phyloP scores from a whole-genome alignment of 306 rosid genomes.

The Erythrophleum fordii region DNA sequence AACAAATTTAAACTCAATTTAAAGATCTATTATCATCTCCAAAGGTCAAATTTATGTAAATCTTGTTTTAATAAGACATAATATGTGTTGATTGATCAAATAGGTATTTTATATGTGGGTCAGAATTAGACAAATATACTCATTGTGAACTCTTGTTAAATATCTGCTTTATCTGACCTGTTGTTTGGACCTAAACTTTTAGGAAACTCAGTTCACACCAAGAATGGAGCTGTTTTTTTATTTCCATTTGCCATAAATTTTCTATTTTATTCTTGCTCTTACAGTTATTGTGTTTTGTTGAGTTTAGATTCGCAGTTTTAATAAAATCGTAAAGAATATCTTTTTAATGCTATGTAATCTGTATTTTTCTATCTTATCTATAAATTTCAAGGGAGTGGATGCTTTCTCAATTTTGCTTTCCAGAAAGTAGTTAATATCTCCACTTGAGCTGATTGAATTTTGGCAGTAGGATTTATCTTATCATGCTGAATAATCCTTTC shows the following conservation, averaged over 20 bases:
- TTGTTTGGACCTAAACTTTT: too few relatives aligned
- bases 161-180: too few relatives aligned
- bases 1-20: too few relatives aligned
- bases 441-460: conserved; percentile 1
- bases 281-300: neutral
- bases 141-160: too few relatives aligned
- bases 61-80: too few relatives aligned
- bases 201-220: too few relatives aligned
- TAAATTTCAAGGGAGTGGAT: neutral
- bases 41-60: too few relatives aligned
- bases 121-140: too few relatives aligned
- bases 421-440: neutral
- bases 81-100: too few relatives aligned
- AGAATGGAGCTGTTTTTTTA: neutral
- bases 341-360: neutral
- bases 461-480: neutral
- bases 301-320: neutral
- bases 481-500: neutral
- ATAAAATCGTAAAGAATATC: neutral
- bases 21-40: too few relatives aligned
- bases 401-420: neutral
- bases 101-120: too few relatives aligned
- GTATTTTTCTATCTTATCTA: neutral
- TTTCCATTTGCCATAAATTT: neutral
- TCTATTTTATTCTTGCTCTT: neutral